phyloP scores from a whole-genome alignment of 345 rosid genomes.

The Hirschfeldia incana region DNA sequence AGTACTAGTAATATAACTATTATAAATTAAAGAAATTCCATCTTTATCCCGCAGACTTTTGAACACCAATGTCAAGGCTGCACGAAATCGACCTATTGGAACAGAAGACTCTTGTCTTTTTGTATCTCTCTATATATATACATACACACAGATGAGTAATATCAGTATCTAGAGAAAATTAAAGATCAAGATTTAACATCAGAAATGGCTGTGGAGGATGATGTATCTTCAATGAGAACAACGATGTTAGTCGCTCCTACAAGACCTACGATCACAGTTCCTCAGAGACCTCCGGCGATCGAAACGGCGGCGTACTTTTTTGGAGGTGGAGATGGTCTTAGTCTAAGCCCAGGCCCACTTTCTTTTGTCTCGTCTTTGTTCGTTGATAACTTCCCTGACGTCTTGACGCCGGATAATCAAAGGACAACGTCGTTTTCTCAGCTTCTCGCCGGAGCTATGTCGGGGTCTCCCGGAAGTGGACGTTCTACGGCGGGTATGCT shows the following conservation, averaged over 20 bases:
- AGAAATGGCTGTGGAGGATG: slow-evolving; percentile 54
- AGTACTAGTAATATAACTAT: slow-evolving; percentile 1
- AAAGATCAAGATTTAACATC: neutral
- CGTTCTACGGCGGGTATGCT: slow-evolving; percentile 40
- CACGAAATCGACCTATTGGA: slow-evolving; percentile 39
- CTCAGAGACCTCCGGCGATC: slow-evolving; percentile 62
- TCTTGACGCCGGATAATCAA: slow-evolving; percentile 42
- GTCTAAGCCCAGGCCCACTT: slow-evolving; percentile 91
- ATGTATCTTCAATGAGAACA: slow-evolving; percentile 35
- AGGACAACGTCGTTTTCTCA: slow-evolving; percentile 69
- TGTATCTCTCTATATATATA: neutral
- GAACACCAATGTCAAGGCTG: slow-evolving; percentile 38
- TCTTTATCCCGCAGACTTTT: slow-evolving; percentile 35
- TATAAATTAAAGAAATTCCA: slow-evolving; percentile 16
- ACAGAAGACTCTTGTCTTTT: slow-evolving; percentile 40
- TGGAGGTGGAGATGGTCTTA: slow-evolving; percentile 50
- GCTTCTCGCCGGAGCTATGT: slow-evolving; percentile 89
- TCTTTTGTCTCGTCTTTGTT: slow-evolving; percentile 84
- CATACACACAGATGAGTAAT: neutral
- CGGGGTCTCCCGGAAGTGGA: slow-evolving; percentile 59
- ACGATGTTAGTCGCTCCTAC: slow-evolving; percentile 41
- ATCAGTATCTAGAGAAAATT: slow-evolving; percentile 15
- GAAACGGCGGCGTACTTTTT: slow-evolving; percentile 51
- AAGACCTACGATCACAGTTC: slow-evolving; percentile 72
- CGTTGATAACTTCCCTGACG: slow-evolving; percentile 54